Conservation (phyloP, 257 asterid species). For the Fraxinus americana region DNA sequence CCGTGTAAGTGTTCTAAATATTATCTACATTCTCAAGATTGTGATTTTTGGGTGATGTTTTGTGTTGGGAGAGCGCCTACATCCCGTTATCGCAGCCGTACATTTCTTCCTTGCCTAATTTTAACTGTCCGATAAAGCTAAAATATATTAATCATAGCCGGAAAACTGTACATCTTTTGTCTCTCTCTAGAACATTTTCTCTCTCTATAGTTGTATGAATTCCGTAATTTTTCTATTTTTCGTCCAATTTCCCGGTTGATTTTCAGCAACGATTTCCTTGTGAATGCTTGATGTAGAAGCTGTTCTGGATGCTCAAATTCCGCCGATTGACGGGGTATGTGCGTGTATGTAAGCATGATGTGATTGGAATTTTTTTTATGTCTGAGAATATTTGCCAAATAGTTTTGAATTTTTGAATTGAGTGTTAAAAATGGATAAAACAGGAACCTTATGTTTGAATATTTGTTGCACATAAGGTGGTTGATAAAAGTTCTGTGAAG, state of each 20-base stretch:
- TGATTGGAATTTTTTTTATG: too few species aligned
- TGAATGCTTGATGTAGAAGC: constrained; percentile 14
- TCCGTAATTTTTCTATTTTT: not conserved
- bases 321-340: constrained; percentile 8
- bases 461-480: too few species aligned
- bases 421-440: too few species aligned
- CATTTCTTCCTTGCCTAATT: not conserved
- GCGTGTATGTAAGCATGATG: not conserved
- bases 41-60: too few species aligned
- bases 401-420: too few species aligned
- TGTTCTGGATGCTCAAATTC: constrained; percentile 24
- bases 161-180: not conserved
- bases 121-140: constrained; percentile 24
- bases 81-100: constrained; percentile 26
- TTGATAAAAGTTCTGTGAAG: too few species aligned
- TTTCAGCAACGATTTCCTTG: not conserved
- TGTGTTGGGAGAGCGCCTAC: too few species aligned
- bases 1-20: too few species aligned
- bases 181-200: not conserved
- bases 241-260: not conserved
- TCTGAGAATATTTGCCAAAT: too few species aligned
- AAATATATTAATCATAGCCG: constrained; percentile 10
- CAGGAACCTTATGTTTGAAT: too few species aligned
- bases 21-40: too few species aligned
- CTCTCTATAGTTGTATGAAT: constrained; percentile 15